These are phyloP conservation scores for Emergomyces pasteurianus DNA, from an alignment of 2,329 filamentous ascomycete species.

Conservation along the genomic window DNA sequence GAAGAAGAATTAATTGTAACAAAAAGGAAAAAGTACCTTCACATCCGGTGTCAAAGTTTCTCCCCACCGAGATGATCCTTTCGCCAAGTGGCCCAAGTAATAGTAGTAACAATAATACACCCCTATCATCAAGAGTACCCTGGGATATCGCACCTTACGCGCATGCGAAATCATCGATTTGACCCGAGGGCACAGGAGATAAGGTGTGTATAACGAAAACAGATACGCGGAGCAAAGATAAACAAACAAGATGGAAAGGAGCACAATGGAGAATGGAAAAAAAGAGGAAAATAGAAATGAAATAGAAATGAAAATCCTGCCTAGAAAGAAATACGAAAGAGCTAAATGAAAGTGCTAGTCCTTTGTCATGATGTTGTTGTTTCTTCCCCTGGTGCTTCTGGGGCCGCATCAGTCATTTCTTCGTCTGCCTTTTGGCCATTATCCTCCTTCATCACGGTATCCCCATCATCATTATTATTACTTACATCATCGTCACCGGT, in stretches of 20 bases:
- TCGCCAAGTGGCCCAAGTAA: not conserved
- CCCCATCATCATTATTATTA: not conserved
- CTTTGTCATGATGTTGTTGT: conserved; percentile 6
- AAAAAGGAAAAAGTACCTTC: not conserved
- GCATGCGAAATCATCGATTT: not conserved
- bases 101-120: not conserved
- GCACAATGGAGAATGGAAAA: not conserved
- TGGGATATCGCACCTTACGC: conserved; percentile 3
- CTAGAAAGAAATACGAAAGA: conserved; percentile 5
- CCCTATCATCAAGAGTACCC: conserved; percentile 1
- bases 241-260: not conserved
- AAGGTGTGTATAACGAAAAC: not conserved
- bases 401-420: conserved; percentile 27
- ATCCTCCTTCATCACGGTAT: conserved; percentile 8
- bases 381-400: conserved; percentile 8
- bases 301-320: conserved; percentile 2
- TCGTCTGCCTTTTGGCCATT: conserved; percentile 15
- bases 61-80: not conserved
- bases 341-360: too few relatives aligned
- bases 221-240: not conserved
- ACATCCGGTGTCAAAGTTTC: not conserved
- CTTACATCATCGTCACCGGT: not conserved
- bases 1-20: not conserved
- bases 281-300: conserved; percentile 7
- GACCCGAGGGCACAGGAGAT: not conserved